Evolutionary conservation across 306 rosid genomes (phyloP).

Genomic region (Dalbergia cochinchinensis): DNA sequence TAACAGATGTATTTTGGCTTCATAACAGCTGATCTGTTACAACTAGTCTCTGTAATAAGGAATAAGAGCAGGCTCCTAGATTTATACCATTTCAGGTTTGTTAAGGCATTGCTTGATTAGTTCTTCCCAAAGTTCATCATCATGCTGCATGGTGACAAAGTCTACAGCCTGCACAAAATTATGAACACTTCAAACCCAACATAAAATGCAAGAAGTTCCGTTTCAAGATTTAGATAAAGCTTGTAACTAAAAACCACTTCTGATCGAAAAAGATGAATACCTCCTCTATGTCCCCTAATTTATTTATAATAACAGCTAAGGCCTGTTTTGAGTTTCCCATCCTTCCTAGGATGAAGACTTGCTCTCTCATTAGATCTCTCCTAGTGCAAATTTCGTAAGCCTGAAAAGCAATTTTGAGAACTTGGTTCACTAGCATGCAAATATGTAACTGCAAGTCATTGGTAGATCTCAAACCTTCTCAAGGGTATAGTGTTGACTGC

Average conservation of each 20-base stretch:
- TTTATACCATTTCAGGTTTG: constrained; percentile 55
- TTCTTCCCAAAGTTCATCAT: constrained; percentile 58
- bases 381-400: constrained; percentile 74
- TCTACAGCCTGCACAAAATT: constrained; percentile 71
- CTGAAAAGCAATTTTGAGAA: constrained; percentile 53
- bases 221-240: constrained; percentile 18
- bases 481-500: constrained; percentile 84
- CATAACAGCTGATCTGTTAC: background rate
- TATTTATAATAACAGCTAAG: constrained; percentile 74
- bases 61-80: constrained; percentile 1
- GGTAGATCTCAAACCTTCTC: constrained; percentile 72
- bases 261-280: constrained; percentile 52
- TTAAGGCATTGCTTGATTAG: constrained; percentile 49
- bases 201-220: constrained; percentile 1
- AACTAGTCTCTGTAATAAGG: constrained; percentile 1
- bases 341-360: constrained; percentile 87
- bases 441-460: constrained; percentile 19
- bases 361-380: constrained; percentile 74
- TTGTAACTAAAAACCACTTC: constrained; percentile 19
- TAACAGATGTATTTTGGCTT: background rate
- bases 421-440: constrained; percentile 35
- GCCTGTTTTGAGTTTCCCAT: constrained; percentile 91
- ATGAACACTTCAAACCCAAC: background rate
- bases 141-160: constrained; percentile 59
- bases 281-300: constrained; percentile 87